Evolutionary conservation across 305 asterid genomes (phyloP), one percentile per base, ranked within the genome.

Genomic region (Caryopteris hybrid): DNA sequence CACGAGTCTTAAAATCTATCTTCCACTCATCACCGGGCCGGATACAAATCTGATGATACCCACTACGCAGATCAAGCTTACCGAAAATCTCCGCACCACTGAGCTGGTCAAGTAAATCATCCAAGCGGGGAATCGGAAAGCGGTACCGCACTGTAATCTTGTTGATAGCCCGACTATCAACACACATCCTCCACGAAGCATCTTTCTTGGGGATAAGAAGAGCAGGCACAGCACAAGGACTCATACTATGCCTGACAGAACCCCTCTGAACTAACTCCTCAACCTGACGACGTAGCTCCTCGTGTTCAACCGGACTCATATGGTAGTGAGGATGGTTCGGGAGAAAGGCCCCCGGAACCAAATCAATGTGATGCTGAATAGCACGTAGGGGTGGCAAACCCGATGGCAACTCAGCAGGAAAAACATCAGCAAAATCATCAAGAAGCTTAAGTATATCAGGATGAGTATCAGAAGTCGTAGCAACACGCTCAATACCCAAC

Each of bases 131-230:
- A 31, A 27, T 55, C 0, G 31, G 41, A 16, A 55, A 55, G n/a
- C 0, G 6, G 13, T 14, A 31, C 1, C 23, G 11, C 1, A 55
- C 12, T 1, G 62, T 55, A 6, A 29, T 36, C 13, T 70, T 70
- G 4, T 70, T 64, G 1, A 70, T 65, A 3, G 76, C 76, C 0
- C 65, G 22, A 5, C 73, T 55, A 8, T 70, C 70, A 9, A 48
- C 47, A 52, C 63, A 76, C 77, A 76, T 66, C 0, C 61, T 20
- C 42, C 61, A 71, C 0, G 61, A 7, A 2, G 71, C 56, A 43
- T 66, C 51, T 5, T 67, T 61, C 25, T 71, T 76, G 0, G 67
- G 70, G 0, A 25, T 41, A 0, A 71, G 14, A 0, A 76, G 12
- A 4, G 48, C 1, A 66, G 57, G 0, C 4, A 66, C 51, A 1